A percentile compares a stretch with the other conserved stretches of the same genome.
Evolutionary conservation across 2,329 filamentous ascomycete genomes (phyloP).

Genomic region (Trematosphaeria pertusa): DNA sequence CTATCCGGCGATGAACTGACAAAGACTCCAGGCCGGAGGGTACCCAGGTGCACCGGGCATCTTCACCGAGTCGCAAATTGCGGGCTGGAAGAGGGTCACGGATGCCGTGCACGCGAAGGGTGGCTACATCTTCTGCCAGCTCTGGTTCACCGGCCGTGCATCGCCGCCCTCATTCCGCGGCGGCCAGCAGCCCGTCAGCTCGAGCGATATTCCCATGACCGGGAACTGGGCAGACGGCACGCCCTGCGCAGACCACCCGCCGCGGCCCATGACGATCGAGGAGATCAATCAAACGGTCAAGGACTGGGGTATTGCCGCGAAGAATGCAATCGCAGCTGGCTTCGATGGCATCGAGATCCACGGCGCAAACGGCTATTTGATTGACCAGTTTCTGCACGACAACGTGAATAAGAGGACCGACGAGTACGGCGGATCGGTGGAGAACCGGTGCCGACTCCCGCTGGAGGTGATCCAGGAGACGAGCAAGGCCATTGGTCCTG

Average conservation of each 20-base stretch:
- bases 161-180: constrained; percentile 50
- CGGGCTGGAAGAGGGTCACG: constrained; percentile 59
- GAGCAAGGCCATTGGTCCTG: constrained; percentile 39
- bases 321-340: constrained; percentile 31
- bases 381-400: constrained; percentile 61
- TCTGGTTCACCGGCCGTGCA: constrained; percentile 57
- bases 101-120: constrained; percentile 60
- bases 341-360: constrained; percentile 51
- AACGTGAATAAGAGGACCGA: constrained; percentile 60
- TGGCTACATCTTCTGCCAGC: constrained; percentile 55
- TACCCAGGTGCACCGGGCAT: constrained; percentile 44
- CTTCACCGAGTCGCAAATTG: constrained; percentile 51
- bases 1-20: constrained; percentile 16
- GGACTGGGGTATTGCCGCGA: constrained; percentile 49
- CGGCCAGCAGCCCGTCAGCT: constrained; percentile 44
- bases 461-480: constrained; percentile 57
- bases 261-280: constrained; percentile 44
- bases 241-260: constrained; percentile 44
- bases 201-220: constrained; percentile 51
- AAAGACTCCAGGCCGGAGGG: constrained; percentile 49
- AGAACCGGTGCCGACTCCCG: constrained; percentile 63
- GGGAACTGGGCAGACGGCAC: constrained; percentile 50
- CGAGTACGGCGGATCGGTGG: constrained; percentile 58
- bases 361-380: constrained; percentile 54
- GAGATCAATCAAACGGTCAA: constrained; percentile 47